A percentile compares a stretch with the other conserved stretches of the same genome.
phyloP scores from a whole-genome alignment of 805 yeast species.

The Saccharomycopsis babjevae region DNA sequence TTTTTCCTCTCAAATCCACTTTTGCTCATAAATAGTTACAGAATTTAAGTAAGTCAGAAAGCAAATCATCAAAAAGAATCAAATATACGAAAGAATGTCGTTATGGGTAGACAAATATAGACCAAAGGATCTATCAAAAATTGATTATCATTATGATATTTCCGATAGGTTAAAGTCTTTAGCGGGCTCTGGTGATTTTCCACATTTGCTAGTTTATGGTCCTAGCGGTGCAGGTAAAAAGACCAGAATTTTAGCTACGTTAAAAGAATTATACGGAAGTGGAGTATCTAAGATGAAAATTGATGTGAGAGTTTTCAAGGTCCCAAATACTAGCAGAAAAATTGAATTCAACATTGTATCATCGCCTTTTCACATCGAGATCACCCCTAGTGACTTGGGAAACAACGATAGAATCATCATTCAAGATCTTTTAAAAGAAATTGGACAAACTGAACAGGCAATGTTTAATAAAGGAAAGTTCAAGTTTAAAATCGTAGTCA shows the following conservation, averaged over 20 bases:
- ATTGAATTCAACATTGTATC: slow-evolving; percentile 90
- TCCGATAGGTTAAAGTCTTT: slow-evolving; percentile 55
- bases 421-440: slow-evolving; percentile 86
- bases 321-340: slow-evolving; percentile 53
- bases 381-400: slow-evolving; percentile 96
- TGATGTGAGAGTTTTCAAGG: slow-evolving; percentile 76
- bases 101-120: slow-evolving; percentile 95
- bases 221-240: slow-evolving; percentile 97
- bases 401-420: slow-evolving; percentile 91
- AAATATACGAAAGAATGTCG: slow-evolving; percentile 44
- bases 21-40: too few relatives aligned
- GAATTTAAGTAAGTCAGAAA: background rate
- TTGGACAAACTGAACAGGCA: slow-evolving; percentile 94
- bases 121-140: slow-evolving; percentile 53
- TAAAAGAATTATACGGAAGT: slow-evolving; percentile 72
- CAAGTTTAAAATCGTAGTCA: slow-evolving; percentile 69
- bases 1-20: too few relatives aligned
- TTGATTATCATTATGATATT: slow-evolving; percentile 59
- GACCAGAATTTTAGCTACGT: slow-evolving; percentile 75
- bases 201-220: slow-evolving; percentile 87
- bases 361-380: slow-evolving; percentile 82
- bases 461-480: slow-evolving; percentile 51
- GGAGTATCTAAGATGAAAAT: slow-evolving; percentile 79
- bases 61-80: background rate
- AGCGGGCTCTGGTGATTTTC: slow-evolving; percentile 72